Conservation (phyloP, 768 basidiomycete species). For the Mycena galericulata region DNA sequence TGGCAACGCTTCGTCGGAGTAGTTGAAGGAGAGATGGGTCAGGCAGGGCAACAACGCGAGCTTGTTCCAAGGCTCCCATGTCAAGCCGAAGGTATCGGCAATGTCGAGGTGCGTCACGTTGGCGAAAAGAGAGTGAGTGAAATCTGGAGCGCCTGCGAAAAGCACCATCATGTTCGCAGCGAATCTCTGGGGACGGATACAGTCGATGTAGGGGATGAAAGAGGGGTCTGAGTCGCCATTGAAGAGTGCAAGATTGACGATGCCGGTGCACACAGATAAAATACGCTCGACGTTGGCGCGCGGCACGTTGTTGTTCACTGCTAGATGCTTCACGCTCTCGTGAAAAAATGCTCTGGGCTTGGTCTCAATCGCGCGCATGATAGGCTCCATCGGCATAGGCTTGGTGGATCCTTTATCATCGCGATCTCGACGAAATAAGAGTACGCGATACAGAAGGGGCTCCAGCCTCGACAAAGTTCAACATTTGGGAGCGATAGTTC, state of each 20-base stretch:
- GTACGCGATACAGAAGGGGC: background rate
- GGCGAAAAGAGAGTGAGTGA: background rate
- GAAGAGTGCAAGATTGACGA: slow-evolving; percentile 1
- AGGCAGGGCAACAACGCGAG: background rate
- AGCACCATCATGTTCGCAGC: background rate
- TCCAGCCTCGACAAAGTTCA: background rate
- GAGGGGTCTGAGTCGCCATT: background rate
- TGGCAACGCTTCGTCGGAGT: background rate
- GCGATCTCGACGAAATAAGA: background rate
- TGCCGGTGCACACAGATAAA: background rate
- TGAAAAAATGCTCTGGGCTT: background rate
- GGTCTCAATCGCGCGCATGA: background rate
- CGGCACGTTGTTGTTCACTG: slow-evolving; percentile 2
- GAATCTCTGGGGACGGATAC: background rate
- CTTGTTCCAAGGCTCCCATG: background rate
- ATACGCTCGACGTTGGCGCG: background rate
- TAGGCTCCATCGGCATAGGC: slow-evolving; percentile 8
- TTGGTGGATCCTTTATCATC: background rate
- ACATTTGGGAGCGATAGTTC: background rate
- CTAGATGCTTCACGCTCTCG: background rate
- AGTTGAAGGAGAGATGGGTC: slow-evolving; percentile 3
- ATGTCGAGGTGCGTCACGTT: background rate
- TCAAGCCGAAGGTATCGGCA: background rate
- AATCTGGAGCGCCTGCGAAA: background rate
- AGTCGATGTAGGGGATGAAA: background rate